Base-by-base conservation (phyloP, 2,329 filamentous ascomycete species). In the Aaosphaeria arxii region DNA sequence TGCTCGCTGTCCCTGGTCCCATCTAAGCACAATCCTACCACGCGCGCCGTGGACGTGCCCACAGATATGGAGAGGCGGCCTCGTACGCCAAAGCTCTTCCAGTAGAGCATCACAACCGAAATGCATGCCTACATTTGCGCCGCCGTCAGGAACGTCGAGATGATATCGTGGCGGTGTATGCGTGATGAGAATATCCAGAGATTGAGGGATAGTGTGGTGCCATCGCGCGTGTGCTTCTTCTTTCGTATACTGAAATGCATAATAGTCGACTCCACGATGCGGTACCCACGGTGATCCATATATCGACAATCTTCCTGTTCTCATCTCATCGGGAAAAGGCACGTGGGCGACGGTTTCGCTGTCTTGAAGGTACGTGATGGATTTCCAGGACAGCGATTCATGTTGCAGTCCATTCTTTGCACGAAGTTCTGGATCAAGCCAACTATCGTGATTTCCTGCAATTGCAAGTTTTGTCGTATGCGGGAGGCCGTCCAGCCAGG, bases 401-500 rank as follows among this genome's bases (percentile, higher is more conserved):
- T 39, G 24, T 40, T 30, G n/a, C 13, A 11, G 33, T 24, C 17
- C 17, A 24, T 24, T 24, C 17, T 24, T 24, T 40, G 17, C 6
- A n/a, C 33, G 32, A 28, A 24, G 4, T 17, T 32, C 28, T 6
- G 28, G 7, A 29, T 58, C 53, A 5, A 62, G 52, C 3, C 53
- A 32, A 6, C 51, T 7, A 13, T 96, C 91, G 67, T 96, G 91
- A 63, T 96, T 96, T 1, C 91, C 91, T 11, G 84, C 84, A 32
- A 96, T 82, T 36, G 90, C 78, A 30, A 96, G 76, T 70, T 95
- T 96, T 68, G 92, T 77, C 30, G 71, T 69, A 62, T 95, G 89
- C 0, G 88, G 87, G 6, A 90, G 79, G 4, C 74, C 74, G 45
- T 77, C 79, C 7, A 96, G 76, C 89, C 89, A 96, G 72, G 92